These are phyloP conservation scores for Oenanthe sinensis DNA, from an alignment of 129 eudicot species.

Conservation along the genomic window DNA sequence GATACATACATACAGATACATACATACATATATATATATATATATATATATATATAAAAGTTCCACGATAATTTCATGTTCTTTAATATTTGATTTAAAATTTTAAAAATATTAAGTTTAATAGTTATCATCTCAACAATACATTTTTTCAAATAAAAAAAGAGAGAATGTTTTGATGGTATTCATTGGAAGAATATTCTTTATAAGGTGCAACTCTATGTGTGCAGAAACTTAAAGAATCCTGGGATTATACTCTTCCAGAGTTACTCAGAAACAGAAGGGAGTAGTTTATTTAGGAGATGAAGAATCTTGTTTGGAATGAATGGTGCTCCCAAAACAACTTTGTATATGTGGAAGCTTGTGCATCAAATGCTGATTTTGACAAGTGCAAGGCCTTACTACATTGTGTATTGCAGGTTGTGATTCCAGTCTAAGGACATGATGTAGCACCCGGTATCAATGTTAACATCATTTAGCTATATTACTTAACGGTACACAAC, in stretches of 20 bases:
- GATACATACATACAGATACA: too few species aligned
- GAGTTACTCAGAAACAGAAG: constrained; percentile 68
- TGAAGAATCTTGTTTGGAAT: constrained; percentile 60
- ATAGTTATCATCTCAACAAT: too few species aligned
- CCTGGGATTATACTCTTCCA: constrained; percentile 18
- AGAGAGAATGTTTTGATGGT: too few species aligned
- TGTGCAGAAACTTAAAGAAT: constrained; percentile 38
- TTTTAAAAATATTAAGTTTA: too few species aligned
- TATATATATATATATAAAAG: too few species aligned
- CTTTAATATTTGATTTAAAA: too few species aligned
- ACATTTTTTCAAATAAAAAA: too few species aligned
- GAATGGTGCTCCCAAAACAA: constrained; percentile 68
- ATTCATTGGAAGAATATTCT: too few species aligned
- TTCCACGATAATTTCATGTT: too few species aligned
- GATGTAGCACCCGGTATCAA: background rate
- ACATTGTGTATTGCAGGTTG: background rate
- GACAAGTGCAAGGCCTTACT: constrained; percentile 53
- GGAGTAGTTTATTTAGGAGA: constrained; percentile 63
- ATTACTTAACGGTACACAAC: background rate
- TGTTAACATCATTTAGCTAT: background rate
- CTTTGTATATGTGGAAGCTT: constrained; percentile 83
- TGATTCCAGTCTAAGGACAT: background rate
- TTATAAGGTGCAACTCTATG: background rate
- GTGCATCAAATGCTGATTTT: constrained; percentile 83
- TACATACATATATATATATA: too few species aligned